A percentile compares a stretch with the other conserved stretches of the same genome.
phyloP scores from a whole-genome alignment of 257 asterid species.

The Cordia subcordata region DNA sequence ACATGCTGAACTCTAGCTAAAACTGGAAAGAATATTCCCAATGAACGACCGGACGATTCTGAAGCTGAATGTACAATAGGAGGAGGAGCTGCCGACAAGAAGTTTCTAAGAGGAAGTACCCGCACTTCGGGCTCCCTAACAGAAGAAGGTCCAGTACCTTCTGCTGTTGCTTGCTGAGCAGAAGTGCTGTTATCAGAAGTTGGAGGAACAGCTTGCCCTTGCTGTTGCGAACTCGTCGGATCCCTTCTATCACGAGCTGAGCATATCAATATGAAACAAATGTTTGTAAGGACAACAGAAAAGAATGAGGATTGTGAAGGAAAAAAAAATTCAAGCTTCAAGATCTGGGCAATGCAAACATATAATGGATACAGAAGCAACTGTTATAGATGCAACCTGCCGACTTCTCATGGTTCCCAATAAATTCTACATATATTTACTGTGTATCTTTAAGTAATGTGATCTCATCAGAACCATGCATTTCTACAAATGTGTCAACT shows the following conservation, averaged over 20 bases:
- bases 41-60: constrained; percentile 60
- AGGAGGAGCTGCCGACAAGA: constrained; percentile 56
- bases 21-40: constrained; percentile 74
- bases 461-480: too few species aligned
- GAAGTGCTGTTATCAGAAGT: constrained; percentile 36
- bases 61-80: constrained; percentile 37
- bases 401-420: too few species aligned
- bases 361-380: too few species aligned
- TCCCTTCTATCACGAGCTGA: constrained; percentile 49
- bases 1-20: constrained; percentile 69
- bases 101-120: constrained; percentile 57
- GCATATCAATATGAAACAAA: neutral
- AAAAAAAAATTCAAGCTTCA: too few species aligned
- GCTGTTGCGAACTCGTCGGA: constrained; percentile 43
- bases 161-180: constrained; percentile 36
- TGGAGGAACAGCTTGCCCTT: constrained; percentile 46
- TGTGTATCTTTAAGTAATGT: too few species aligned
- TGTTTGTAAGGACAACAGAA: neutral
- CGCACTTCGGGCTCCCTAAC: constrained; percentile 46
- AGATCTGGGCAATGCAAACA: too few species aligned
- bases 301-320: neutral
- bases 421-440: too few species aligned
- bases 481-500: neutral
- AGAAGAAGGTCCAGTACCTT: constrained; percentile 34
- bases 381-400: too few species aligned